A percentile compares a stretch with the other conserved stretches of the same genome.
Conservation (phyloP, 352 stramenopile species). For the Pythium scleroteichum region DNA sequence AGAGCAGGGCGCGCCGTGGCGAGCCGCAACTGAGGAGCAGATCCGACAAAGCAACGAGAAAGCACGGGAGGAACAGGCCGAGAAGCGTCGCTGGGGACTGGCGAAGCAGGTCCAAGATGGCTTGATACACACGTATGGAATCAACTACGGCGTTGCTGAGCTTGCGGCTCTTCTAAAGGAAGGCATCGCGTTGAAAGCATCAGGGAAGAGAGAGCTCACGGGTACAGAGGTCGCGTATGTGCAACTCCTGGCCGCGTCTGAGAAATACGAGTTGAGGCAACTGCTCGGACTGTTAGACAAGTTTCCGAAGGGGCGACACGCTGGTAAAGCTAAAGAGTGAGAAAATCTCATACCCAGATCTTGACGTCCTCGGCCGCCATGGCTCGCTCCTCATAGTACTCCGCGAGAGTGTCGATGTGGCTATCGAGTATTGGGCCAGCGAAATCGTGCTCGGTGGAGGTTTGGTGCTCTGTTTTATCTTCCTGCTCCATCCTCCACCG, state of each 20-base stretch:
- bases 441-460: slow-evolving; percentile 41
- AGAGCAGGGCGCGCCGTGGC: slow-evolving; percentile 56
- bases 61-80: slow-evolving; percentile 55
- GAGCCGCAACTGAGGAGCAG: slow-evolving; percentile 39
- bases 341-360: slow-evolving; percentile 16
- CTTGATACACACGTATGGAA: slow-evolving; percentile 63
- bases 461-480: slow-evolving; percentile 43
- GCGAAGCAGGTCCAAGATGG: slow-evolving; percentile 76
- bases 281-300: slow-evolving; percentile 63
- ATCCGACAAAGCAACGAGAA: slow-evolving; percentile 43
- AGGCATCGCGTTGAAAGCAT: slow-evolving; percentile 43
- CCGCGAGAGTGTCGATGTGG: slow-evolving; percentile 48
- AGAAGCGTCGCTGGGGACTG: slow-evolving; percentile 72
- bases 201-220: slow-evolving; percentile 31
- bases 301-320: slow-evolving; percentile 60
- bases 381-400: slow-evolving; percentile 49
- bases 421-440: slow-evolving; percentile 44
- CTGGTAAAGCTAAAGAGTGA: slow-evolving; percentile 15
- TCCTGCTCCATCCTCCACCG: slow-evolving; percentile 75
- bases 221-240: slow-evolving; percentile 54
- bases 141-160: slow-evolving; percentile 74
- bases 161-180: slow-evolving; percentile 62
- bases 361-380: slow-evolving; percentile 59
- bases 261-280: slow-evolving; percentile 82
- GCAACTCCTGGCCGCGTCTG: slow-evolving; percentile 61